phyloP scores from a whole-genome alignment of 1,139 yeast species.

The Meyerozyma carpophila region DNA sequence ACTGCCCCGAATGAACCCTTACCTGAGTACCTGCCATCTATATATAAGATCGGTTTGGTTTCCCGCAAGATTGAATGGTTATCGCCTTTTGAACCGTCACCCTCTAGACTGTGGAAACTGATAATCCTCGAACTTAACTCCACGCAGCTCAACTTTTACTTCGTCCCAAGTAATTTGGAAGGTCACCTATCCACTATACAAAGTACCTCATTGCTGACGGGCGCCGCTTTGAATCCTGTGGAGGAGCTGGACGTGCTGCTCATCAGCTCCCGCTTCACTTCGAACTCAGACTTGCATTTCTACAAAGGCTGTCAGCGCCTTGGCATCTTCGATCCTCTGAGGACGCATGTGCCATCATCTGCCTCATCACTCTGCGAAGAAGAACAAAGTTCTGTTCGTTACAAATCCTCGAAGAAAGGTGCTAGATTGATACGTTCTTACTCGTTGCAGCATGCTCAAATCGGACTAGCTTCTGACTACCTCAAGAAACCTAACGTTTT shows the following conservation, averaged over 20 bases:
- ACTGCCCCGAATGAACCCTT: conserved; percentile 23
- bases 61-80: conserved; percentile 60
- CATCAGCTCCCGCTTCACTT: conserved; percentile 25
- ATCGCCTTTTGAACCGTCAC: conserved; percentile 60
- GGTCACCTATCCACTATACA: conserved; percentile 19
- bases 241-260: conserved; percentile 9
- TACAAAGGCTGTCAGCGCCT: conserved; percentile 26
- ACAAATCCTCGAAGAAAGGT: conserved; percentile 6
- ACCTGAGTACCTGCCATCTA: conserved; percentile 53
- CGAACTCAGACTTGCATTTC: conserved; percentile 34
- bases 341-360: not conserved
- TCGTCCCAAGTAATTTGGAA: conserved; percentile 32
- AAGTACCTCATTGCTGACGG: conserved; percentile 8
- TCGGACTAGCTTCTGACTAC: conserved; percentile 70
- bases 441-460: conserved; percentile 62
- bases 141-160: conserved; percentile 65
- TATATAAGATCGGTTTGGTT: conserved; percentile 48
- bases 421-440: conserved; percentile 46
- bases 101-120: conserved; percentile 58
- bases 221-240: conserved; percentile 12
- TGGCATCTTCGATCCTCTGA: conserved; percentile 12
- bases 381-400: not conserved
- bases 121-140: conserved; percentile 64
- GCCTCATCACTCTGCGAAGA: not conserved
- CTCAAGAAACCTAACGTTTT: conserved; percentile 54